A percentile compares a stretch with the other conserved stretches of the same genome.
Evolutionary conservation across 768 basidiomycete genomes (phyloP).

Genomic region (Kwoniella sp.): DNA sequence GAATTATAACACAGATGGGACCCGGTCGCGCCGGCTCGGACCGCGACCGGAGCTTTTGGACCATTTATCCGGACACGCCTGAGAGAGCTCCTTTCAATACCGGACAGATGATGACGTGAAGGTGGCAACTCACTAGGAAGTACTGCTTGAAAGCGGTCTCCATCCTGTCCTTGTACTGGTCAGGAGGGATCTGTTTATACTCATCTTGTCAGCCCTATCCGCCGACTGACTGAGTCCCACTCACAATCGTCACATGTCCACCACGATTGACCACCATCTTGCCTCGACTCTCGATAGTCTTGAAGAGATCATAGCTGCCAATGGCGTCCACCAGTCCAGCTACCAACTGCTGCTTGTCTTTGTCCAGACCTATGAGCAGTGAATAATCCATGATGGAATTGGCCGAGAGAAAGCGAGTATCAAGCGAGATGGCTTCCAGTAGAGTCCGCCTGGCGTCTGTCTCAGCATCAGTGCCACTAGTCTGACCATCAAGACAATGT

Average conservation of each 20-base stretch:
- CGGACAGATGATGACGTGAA: neutral
- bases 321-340: constrained; percentile 83
- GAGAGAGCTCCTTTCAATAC: neutral
- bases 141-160: constrained; percentile 68
- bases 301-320: constrained; percentile 79
- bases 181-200: constrained; percentile 58
- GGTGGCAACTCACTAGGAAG: constrained; percentile 55
- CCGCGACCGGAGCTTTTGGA: constrained; percentile 6
- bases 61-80: constrained; percentile 20
- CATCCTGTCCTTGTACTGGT: constrained; percentile 74
- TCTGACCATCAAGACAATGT: neutral
- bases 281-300: constrained; percentile 78
- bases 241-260: constrained; percentile 67
- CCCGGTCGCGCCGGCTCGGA: too few species aligned
- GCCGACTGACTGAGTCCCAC: constrained; percentile 1
- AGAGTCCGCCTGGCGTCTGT: constrained; percentile 65
- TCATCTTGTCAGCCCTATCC: neutral
- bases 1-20: too few species aligned
- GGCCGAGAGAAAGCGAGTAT: constrained; percentile 67
- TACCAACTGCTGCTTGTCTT: constrained; percentile 62
- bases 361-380: constrained; percentile 69
- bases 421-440: constrained; percentile 63
- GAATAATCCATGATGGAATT: constrained; percentile 87
- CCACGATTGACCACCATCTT: constrained; percentile 64
- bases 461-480: neutral